Base-by-base conservation (phyloP, 2,329 filamentous ascomycete species). In the Verticillium dahliae region DNA sequence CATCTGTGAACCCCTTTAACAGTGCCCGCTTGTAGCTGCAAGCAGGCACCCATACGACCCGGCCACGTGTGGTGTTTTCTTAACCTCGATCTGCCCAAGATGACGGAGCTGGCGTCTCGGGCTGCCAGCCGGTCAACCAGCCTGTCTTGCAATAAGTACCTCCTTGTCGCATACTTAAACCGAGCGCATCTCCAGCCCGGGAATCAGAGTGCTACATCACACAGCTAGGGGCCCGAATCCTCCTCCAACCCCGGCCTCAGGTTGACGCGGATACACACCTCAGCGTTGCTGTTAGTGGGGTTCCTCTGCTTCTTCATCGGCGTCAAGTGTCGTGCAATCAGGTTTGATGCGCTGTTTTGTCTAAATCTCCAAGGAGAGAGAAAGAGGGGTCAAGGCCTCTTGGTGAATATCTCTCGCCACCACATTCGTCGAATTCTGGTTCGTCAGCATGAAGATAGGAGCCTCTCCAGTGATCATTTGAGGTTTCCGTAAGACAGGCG, bases 121-220 rank as follows among this genome's bases (percentile, higher is more conserved):
- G 45, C 18, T 52, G 45, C 18, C 45, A 7, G 45, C 45, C 11
- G n/a, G 18, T 10, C n/a, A 52, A 27, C 2, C 45, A 52, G 9
- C 5, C 45, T 10, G 10, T 52, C 18, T 18, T 2, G 34, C 33
- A 22, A 9, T 34, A 13, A 10, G 35, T 13, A 55, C 27, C 38
- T 54, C 50, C 33, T 34, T 15, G 4, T 31, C 54, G 37, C 41
- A 57, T 62, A 59, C 37, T 37, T 50, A 18, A 38, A 57, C 34
- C 34, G 35, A 38, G 35, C 7, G 38, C 38, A 58, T 45, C 59
- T 58, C 22, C 22, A 35, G 45, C 37, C 56, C 50, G 13, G 13
- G 22, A 45, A 13, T 35, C 45, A 33, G 57, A n/a, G 63, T 65
- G 58, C 38, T 54, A 62, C 63, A 64, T 64, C n/a, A 45, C 62